These are phyloP conservation scores for Warburgia ugandensis DNA, from an alignment of 164 flowering plant species.

Conservation along the genomic window DNA sequence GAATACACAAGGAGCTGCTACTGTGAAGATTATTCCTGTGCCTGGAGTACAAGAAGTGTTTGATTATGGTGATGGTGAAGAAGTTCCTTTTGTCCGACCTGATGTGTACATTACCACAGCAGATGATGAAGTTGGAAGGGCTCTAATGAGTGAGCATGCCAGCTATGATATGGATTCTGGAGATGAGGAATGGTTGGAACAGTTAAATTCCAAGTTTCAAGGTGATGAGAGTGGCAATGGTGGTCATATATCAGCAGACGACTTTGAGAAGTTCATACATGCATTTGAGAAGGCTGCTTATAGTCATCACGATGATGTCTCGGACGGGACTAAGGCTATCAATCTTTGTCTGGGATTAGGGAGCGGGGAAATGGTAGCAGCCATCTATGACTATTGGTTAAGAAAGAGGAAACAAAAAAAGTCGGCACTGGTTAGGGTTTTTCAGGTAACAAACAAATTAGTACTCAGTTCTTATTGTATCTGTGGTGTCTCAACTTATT, in stretches of 20 bases:
- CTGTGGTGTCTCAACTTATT: background rate
- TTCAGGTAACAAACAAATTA: slow-evolving; percentile 55
- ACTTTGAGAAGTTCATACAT: slow-evolving; percentile 70
- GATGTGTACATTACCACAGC: slow-evolving; percentile 41
- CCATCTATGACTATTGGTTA: slow-evolving; percentile 59
- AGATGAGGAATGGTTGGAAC: slow-evolving; percentile 71
- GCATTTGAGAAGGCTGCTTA: slow-evolving; percentile 62
- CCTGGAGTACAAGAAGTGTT: slow-evolving; percentile 68
- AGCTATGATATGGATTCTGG: slow-evolving; percentile 81
- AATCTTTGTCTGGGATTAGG: slow-evolving; percentile 33
- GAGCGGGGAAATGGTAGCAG: slow-evolving; percentile 36
- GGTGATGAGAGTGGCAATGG: slow-evolving; percentile 16
- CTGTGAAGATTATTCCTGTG: slow-evolving; percentile 51
- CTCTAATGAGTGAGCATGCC: slow-evolving; percentile 40
- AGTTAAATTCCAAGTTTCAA: slow-evolving; percentile 29
- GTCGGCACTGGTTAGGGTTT: slow-evolving; percentile 45
- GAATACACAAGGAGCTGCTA: slow-evolving; percentile 31
- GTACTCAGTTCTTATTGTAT: background rate
- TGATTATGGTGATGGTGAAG: slow-evolving; percentile 17
- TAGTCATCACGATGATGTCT: slow-evolving; percentile 41
- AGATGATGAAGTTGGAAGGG: slow-evolving; percentile 63
- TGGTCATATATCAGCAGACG: slow-evolving; percentile 37
- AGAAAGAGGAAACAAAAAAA: slow-evolving; percentile 54
- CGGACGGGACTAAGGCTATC: slow-evolving; percentile 35
- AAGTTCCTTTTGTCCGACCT: slow-evolving; percentile 40